A percentile compares a stretch with the other conserved stretches of the same genome.
Conservation (phyloP, 371 early-diverging fungal species). For the Mortierella sp. region DNA sequence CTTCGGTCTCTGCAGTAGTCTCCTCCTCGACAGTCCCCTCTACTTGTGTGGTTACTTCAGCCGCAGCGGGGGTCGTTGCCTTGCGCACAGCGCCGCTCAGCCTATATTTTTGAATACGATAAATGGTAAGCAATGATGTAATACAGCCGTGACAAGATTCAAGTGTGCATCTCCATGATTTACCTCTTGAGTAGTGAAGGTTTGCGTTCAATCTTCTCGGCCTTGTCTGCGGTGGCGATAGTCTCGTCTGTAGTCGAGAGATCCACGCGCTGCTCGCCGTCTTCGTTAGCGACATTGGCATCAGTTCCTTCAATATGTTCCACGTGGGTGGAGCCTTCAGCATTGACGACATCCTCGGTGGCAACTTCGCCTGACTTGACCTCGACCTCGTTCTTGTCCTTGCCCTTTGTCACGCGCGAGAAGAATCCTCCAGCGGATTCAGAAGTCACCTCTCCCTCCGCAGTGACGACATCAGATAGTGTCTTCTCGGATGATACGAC, state of each 20-base stretch:
- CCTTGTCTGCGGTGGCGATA: slow-evolving; percentile 32
- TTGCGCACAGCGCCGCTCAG: slow-evolving; percentile 42
- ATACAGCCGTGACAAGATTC: no score
- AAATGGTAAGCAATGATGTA: background rate
- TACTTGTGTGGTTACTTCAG: slow-evolving; percentile 9
- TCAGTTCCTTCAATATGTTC: slow-evolving; percentile 48
- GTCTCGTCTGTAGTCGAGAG: slow-evolving; percentile 53
- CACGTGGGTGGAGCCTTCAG: slow-evolving; percentile 43
- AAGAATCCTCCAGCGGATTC: slow-evolving; percentile 49
- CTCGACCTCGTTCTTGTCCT: slow-evolving; percentile 56
- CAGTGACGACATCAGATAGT: slow-evolving; percentile 44
- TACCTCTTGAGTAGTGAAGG: slow-evolving; percentile 53
- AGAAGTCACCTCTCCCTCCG: slow-evolving; percentile 39
- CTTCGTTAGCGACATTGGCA: slow-evolving; percentile 36
- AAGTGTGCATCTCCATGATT: background rate
- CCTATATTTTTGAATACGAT: background rate
- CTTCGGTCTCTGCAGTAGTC: slow-evolving; percentile 20
- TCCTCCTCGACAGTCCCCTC: slow-evolving; percentile 16
- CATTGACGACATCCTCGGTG: slow-evolving; percentile 42
- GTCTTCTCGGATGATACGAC: slow-evolving; percentile 54
- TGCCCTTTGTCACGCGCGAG: slow-evolving; percentile 46
- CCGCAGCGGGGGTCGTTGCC: slow-evolving; percentile 1
- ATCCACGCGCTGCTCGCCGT: slow-evolving; percentile 43
- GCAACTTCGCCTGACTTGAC: slow-evolving; percentile 50
- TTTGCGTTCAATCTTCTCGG: slow-evolving; percentile 48